These are phyloP conservation scores for Bryoerythrophyllum caledonicum DNA, from an alignment of 225 moss, liverwort and hornwort species.

Conservation along the genomic window DNA sequence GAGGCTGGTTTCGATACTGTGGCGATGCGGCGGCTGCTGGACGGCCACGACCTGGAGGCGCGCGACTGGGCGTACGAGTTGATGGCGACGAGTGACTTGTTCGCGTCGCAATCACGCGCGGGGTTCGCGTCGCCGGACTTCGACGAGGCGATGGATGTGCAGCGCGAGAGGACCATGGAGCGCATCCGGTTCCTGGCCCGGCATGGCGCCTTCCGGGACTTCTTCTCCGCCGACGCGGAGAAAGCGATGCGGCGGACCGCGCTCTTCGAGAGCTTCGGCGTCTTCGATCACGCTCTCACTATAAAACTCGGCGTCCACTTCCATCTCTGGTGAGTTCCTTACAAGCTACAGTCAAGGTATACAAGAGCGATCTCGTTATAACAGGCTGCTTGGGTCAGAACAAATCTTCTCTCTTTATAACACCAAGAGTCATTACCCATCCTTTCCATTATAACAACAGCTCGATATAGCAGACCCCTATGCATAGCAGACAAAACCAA, in stretches of 20 bases:
- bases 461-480: no score
- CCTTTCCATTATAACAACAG: no score
- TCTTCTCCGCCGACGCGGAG: constrained; percentile 27
- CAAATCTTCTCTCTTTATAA: no score
- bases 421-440: no score
- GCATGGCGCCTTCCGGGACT: constrained; percentile 55
- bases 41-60: constrained; percentile 65
- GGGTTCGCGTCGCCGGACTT: constrained; percentile 50
- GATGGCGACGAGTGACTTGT: constrained; percentile 60
- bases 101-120: constrained; percentile 42
- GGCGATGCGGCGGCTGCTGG: constrained; percentile 66
- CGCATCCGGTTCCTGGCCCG: constrained; percentile 54
- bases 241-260: constrained; percentile 40
- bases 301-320: constrained; percentile 79
- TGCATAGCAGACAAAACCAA: no score
- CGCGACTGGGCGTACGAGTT: constrained; percentile 52
- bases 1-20: constrained; percentile 46
- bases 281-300: constrained; percentile 73
- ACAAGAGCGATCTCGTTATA: no score
- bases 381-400: no score
- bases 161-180: constrained; percentile 60
- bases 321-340: constrained; percentile 70
- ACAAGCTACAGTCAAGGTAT: no score
- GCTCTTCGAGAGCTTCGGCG: constrained; percentile 56
- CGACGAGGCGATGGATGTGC: constrained; percentile 46